Conservation (phyloP, 805 yeast species). For the Lipomyces sp. region DNA sequence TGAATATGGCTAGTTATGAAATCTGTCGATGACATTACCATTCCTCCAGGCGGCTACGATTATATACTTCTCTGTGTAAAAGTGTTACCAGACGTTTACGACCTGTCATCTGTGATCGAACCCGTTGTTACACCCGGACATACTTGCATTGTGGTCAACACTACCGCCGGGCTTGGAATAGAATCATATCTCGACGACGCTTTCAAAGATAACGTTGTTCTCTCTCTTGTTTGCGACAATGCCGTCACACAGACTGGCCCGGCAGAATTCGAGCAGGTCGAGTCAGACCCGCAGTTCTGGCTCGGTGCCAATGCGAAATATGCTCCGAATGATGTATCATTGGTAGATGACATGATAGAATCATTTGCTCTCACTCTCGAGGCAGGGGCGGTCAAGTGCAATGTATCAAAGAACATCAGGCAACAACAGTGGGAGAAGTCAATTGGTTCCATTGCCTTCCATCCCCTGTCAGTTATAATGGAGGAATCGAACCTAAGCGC, state of each 20-base stretch:
- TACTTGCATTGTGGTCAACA: slow-evolving; percentile 58
- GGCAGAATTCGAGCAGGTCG: slow-evolving; percentile 36
- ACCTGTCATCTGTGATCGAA: slow-evolving; percentile 56
- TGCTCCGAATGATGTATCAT: slow-evolving; percentile 13
- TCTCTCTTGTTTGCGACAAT: slow-evolving; percentile 62
- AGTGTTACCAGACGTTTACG: slow-evolving; percentile 65
- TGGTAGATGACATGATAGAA: slow-evolving; percentile 37
- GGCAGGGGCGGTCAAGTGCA: slow-evolving; percentile 35
- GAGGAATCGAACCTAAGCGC: slow-evolving; percentile 36
- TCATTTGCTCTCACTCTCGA: slow-evolving; percentile 37
- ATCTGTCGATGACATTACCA: slow-evolving; percentile 42
- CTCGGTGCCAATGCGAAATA: slow-evolving; percentile 25
- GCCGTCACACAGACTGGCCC: slow-evolving; percentile 34
- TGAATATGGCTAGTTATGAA: slow-evolving; percentile 14
- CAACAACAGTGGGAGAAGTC: slow-evolving; percentile 39
- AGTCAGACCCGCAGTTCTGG: slow-evolving; percentile 25
- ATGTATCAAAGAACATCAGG: slow-evolving; percentile 33
- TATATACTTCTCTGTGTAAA: slow-evolving; percentile 66
- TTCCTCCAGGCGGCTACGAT: slow-evolving; percentile 52
- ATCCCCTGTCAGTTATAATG: slow-evolving; percentile 34
- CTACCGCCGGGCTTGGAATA: slow-evolving; percentile 60
- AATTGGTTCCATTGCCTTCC: slow-evolving; percentile 36
- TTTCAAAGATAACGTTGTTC: slow-evolving; percentile 56
- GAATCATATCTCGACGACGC: slow-evolving; percentile 59
- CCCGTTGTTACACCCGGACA: slow-evolving; percentile 55